Percentiles rank a stretch among this genome's conserved stretches.
Evolutionary conservation across 2,329 filamentous ascomycete genomes (phyloP).

Genomic region (Seiridium unicorne): DNA sequence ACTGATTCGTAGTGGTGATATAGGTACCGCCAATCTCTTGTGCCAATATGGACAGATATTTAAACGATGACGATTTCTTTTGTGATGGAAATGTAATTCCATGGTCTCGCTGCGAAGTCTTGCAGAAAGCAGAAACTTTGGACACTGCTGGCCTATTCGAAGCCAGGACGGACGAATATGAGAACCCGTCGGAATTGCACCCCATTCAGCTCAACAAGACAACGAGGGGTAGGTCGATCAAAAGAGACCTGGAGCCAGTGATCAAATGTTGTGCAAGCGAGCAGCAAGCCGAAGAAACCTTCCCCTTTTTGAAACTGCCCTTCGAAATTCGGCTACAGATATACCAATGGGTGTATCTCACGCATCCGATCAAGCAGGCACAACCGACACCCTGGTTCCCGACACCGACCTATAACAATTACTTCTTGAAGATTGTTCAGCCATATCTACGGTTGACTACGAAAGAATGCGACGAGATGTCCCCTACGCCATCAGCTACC

Average conservation of each 20-base stretch:
- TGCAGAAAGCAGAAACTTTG: neutral
- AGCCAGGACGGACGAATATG: too few relatives aligned
- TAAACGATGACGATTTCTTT: neutral
- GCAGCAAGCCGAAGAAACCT: neutral
- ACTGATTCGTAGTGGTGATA: too few relatives aligned
- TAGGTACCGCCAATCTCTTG: too few relatives aligned
- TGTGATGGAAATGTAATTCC: neutral
- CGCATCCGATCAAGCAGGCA: constrained; percentile 34
- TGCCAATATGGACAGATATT: too few relatives aligned
- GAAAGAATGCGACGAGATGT: neutral
- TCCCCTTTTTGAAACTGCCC: constrained; percentile 35
- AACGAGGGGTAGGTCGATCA: too few relatives aligned
- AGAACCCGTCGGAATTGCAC: too few relatives aligned
- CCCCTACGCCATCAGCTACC: neutral
- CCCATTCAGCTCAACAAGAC: too few relatives aligned
- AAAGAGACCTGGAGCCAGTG: neutral
- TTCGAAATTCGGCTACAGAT: constrained; percentile 46
- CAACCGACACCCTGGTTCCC: constrained; percentile 40
- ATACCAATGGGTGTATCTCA: constrained; percentile 39
- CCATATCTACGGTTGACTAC: neutral
- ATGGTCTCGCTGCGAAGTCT: neutral
- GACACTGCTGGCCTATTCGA: neutral
- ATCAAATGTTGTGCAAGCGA: neutral
- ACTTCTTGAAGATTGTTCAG: constrained; percentile 24
- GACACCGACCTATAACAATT: constrained; percentile 28